These are phyloP conservation scores for Curvularia hawaiiensis DNA, from an alignment of 2,329 filamentous ascomycete genomes.

Conservation along the genomic window DNA sequence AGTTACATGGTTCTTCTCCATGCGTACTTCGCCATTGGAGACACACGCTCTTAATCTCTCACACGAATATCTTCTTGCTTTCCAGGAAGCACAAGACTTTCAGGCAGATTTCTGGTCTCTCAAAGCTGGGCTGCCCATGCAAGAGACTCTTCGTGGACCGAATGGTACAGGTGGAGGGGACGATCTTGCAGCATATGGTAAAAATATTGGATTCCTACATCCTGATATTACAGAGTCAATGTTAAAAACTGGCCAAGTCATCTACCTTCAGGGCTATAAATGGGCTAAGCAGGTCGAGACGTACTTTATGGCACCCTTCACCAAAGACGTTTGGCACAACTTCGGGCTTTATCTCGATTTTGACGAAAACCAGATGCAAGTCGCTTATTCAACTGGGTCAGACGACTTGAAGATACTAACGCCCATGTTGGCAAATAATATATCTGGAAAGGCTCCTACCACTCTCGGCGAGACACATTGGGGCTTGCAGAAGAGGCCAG, in stretches of 20 bases:
- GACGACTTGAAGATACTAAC: background rate
- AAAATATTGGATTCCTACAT: background rate
- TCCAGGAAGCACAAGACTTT: background rate
- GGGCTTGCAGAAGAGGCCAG: background rate
- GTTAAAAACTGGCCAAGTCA: background rate
- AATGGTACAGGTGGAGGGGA: background rate
- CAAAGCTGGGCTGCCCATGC: background rate
- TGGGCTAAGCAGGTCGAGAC: background rate
- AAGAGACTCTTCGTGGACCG: background rate
- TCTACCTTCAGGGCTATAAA: background rate
- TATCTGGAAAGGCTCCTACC: background rate
- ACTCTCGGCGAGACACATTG: background rate
- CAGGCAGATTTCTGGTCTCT: slow-evolving; percentile 2
- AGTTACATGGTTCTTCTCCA: background rate
- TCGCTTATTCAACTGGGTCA: background rate
- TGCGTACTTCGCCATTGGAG: background rate
- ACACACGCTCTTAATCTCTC: background rate
- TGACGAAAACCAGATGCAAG: background rate
- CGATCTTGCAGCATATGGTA: background rate
- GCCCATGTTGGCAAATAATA: background rate
- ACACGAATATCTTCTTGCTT: background rate
- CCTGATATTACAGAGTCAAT: background rate
- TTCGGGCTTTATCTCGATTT: background rate
- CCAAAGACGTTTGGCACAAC: background rate
- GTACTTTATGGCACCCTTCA: background rate